A percentile compares a stretch with the other conserved stretches of the same genome.
These are phyloP conservation scores for Cytospora piceae DNA, from an alignment of 2,329 filamentous ascomycete species.

Conservation along the genomic window DNA sequence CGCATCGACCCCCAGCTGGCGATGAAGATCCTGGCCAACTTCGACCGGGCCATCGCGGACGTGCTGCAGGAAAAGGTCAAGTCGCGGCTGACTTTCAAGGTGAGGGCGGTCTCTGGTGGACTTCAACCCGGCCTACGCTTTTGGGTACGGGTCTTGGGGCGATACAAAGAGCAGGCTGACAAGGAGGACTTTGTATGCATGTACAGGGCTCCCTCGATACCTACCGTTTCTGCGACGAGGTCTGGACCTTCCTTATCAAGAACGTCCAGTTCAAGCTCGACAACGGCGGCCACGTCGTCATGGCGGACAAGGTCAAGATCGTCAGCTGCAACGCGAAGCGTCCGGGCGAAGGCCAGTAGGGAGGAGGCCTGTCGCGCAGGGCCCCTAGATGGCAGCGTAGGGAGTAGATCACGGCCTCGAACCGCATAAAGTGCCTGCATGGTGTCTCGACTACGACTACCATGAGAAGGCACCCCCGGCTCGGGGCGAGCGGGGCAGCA, in stretches of 20 bases:
- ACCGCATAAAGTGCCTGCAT: neutral
- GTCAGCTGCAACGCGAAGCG: conserved; percentile 94
- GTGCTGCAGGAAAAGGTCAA: conserved; percentile 92
- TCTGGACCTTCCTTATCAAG: conserved; percentile 99
- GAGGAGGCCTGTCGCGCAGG: neutral
- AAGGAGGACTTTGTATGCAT: conserved; percentile 25
- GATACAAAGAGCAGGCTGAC: conserved; percentile 17
- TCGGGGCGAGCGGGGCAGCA: neutral
- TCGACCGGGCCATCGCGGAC: conserved; percentile 91
- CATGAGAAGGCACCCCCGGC: neutral
- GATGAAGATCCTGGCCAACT: conserved; percentile 97
- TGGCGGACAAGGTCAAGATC: conserved; percentile 95
- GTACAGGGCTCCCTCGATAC: conserved; percentile 90
- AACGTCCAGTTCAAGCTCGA: conserved; percentile 99
- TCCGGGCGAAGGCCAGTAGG: conserved; percentile 47
- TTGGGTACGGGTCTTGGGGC: neutral
- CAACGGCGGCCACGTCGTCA: conserved; percentile 70
- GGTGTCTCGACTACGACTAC: neutral
- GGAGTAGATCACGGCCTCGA: neutral
- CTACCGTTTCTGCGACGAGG: conserved; percentile 99
- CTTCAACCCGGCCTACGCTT: neutral
- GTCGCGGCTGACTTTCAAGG: conserved; percentile 91
- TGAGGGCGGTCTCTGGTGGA: conserved; percentile 44
- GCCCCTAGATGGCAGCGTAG: neutral
- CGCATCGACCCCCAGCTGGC: conserved; percentile 97